Evolutionary conservation across 2,329 filamentous ascomycete species (phyloP), one percentile per base, ranked within the genome.

Genomic region (Ceratocystis cacaofunesta): DNA sequence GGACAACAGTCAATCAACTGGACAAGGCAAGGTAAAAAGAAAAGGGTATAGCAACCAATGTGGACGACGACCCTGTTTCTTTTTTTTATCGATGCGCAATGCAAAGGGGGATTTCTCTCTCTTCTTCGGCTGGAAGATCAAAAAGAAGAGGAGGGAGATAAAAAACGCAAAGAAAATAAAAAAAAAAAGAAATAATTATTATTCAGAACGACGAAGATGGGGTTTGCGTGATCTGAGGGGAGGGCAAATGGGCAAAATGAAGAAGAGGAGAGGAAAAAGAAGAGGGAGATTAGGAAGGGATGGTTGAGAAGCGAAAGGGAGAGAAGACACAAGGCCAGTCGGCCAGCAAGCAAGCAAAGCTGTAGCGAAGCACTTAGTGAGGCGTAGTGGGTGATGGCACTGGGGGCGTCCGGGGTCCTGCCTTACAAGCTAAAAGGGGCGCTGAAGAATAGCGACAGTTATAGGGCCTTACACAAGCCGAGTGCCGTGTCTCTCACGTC

Each of bases 121-220:
- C 10, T 41, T 41, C 10, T 12, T 62, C 25, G 36, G 22, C 60
- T 25, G n/a, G 22, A 22, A n/a, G 36, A 44, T 62, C 32, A 30
- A 22, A 52, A 28, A 10, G 48, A 52, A 28, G 28, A 44, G 12
- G 7, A 15, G 58, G 22, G 15, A 41, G 58, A 52, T 52, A 30
- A 61, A 15, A 8, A 48, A 50, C 17, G 25, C n/a, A 28, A 50
- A 30, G 19, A 50, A 65, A 41, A 61, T 43, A 64, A 41, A 44
- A 60, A 61, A 61, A 65, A 61, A 65, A 60, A 44, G 44, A 32
- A 60, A 43, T 50, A 61, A 55, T 52, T 65, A 65, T 65, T 50
- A 55, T 44, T 41, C 60, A 65, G 46, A 41, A 55, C 44, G 64
- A 60, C 63, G 64, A 62, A 32, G 52, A 44, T 15, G 46, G 43